Conservation (phyloP, 2,329 filamentous ascomycete species). For the Aspergillus alliaceus region DNA sequence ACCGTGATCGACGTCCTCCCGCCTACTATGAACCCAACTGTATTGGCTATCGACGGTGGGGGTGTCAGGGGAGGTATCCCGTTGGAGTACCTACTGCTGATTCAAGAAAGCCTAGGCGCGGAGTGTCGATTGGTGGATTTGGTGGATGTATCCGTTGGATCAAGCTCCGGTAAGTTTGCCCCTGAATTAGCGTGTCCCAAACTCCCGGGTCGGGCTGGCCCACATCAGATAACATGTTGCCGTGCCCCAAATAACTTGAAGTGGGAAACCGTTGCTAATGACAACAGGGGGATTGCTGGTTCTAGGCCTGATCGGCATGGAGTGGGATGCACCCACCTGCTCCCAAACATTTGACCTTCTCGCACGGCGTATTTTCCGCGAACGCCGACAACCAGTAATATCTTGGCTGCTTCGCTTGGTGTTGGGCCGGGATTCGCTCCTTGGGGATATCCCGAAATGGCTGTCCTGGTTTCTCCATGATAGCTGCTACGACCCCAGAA, state of each 20-base stretch:
- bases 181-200: not conserved
- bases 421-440: constrained; percentile 2
- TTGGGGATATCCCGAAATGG: constrained; percentile 8
- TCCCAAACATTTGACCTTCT: constrained; percentile 12
- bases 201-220: not conserved
- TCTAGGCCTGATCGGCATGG: constrained; percentile 15
- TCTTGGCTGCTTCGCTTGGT: constrained; percentile 5
- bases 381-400: constrained; percentile 9
- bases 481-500: constrained; percentile 19
- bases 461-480: constrained; percentile 19
- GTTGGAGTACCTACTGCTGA: constrained; percentile 14
- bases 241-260: not conserved
- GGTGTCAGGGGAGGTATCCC: constrained; percentile 23
- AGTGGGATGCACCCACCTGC: constrained; percentile 14
- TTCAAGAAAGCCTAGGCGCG: constrained; percentile 14
- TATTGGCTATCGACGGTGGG: constrained; percentile 28
- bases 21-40: constrained; percentile 22
- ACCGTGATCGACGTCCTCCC: constrained; percentile 22
- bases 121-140: constrained; percentile 9
- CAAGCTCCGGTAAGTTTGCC: constrained; percentile 14
- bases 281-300: constrained; percentile 17
- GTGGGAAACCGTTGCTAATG: not conserved
- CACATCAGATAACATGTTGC: not conserved
- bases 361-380: constrained; percentile 11
- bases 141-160: constrained; percentile 12